A percentile compares a stretch with the other conserved stretches of the same genome.
Evolutionary conservation across 1,139 yeast genomes (phyloP).

Genomic region (Pichia sp.): DNA sequence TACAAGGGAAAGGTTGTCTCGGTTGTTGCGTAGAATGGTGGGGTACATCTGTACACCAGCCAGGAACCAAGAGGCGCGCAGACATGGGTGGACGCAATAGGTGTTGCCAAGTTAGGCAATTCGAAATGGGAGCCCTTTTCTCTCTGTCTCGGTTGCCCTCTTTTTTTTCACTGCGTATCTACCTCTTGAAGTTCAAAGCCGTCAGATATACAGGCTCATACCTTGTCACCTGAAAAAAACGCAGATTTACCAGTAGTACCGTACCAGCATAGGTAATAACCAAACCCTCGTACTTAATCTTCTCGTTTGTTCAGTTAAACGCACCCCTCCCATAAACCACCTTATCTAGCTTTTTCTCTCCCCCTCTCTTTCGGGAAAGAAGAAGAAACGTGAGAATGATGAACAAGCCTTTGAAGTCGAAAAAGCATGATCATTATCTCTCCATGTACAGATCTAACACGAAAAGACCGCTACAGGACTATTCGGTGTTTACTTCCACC

Average conservation of each 20-base stretch:
- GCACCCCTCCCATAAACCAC: neutral
- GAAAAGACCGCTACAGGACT: neutral
- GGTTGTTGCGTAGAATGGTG: no score
- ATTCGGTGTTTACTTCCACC: neutral
- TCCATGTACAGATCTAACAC: neutral
- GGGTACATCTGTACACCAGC: constrained; percentile 1
- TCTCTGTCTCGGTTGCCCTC: neutral
- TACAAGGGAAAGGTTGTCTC: no score
- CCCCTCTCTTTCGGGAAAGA: neutral
- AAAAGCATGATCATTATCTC: neutral
- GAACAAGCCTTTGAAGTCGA: constrained; percentile 3
- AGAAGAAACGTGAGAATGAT: neutral
- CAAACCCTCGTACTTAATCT: neutral
- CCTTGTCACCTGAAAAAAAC: no score
- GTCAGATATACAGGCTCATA: no score
- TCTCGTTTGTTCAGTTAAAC: neutral
- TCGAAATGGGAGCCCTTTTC: neutral
- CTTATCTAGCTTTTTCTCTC: neutral
- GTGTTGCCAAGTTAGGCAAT: neutral
- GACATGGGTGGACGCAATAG: neutral
- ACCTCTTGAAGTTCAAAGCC: no score
- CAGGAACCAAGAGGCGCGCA: neutral
- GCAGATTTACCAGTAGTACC: neutral
- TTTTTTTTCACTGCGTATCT: no score
- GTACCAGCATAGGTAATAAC: neutral